Percentiles rank a stretch among this genome's conserved stretches.
These are phyloP conservation scores for Ceratobasidium sp. DNA, from an alignment of 1,284 basidiomycete species.

Conservation along the genomic window DNA sequence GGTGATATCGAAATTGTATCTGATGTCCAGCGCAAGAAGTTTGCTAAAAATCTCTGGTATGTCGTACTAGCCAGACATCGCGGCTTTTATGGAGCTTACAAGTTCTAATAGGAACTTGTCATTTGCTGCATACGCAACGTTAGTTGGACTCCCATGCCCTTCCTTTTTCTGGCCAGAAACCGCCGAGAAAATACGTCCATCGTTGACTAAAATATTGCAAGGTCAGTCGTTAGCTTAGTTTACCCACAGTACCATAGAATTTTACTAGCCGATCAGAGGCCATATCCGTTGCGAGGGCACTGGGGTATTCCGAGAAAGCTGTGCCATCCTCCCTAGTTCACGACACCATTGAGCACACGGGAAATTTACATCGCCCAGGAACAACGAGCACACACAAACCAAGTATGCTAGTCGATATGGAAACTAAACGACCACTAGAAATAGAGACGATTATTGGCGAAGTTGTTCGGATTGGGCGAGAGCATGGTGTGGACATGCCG, in stretches of 20 bases:
- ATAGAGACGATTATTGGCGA: constrained; percentile 70
- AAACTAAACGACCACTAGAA: constrained; percentile 63
- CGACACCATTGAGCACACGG: constrained; percentile 53
- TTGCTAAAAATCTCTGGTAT: constrained; percentile 64
- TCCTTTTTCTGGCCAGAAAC: constrained; percentile 54
- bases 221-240: constrained; percentile 47
- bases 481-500: constrained; percentile 57
- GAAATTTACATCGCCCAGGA: constrained; percentile 48
- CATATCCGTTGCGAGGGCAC: constrained; percentile 54
- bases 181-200: constrained; percentile 44
- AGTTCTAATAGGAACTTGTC: constrained; percentile 56
- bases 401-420: constrained; percentile 68
- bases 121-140: constrained; percentile 60
- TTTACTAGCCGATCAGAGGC: constrained; percentile 57
- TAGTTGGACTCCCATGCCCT: constrained; percentile 59
- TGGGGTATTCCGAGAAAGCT: constrained; percentile 48
- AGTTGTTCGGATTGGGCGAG: constrained; percentile 60
- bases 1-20: constrained; percentile 58
- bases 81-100: not conserved
- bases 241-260: constrained; percentile 54
- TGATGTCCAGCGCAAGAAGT: constrained; percentile 68
- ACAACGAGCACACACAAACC: constrained; percentile 58
- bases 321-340: constrained; percentile 54
- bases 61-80: not conserved
- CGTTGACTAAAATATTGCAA: constrained; percentile 48